Conservation (phyloP, 1,284 basidiomycete species). For the Naganishia cerealis region DNA sequence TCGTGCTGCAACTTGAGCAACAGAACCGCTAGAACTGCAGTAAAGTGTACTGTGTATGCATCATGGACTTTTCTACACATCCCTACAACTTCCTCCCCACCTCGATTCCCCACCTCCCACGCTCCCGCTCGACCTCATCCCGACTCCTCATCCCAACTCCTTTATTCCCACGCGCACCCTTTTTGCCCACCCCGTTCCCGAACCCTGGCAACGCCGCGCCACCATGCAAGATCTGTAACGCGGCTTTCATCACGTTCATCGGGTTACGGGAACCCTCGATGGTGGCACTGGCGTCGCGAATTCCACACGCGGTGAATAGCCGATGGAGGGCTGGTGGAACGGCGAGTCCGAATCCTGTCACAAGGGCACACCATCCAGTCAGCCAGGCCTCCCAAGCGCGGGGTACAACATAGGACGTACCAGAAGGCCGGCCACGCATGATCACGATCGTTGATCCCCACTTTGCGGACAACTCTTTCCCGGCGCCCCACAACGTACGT, state of each 20-base stretch:
- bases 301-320: conserved; percentile 85
- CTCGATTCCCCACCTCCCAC: conserved; percentile 53
- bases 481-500: conserved; percentile 75
- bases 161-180: conserved; percentile 47
- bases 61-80: neutral
- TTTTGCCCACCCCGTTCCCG: conserved; percentile 44
- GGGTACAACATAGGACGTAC: conserved; percentile 36
- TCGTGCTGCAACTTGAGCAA: too few species aligned
- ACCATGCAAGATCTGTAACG: conserved; percentile 51
- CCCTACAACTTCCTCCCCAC: conserved; percentile 43
- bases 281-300: conserved; percentile 90
- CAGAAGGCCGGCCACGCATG: conserved; percentile 80
- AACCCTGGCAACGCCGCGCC: conserved; percentile 50
- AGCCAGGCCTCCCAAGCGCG: neutral
- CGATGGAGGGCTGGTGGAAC: conserved; percentile 84
- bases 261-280: conserved; percentile 89
- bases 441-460: conserved; percentile 81
- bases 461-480: conserved; percentile 75
- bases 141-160: conserved; percentile 51
- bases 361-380: neutral
- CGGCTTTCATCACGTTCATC: conserved; percentile 61
- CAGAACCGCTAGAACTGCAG: neutral
- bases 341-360: conserved; percentile 78
- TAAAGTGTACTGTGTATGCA: neutral
- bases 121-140: conserved; percentile 51